Base-by-base conservation (phyloP, 2,329 filamentous ascomycete genomes). In the Coniochaeta sp. region DNA sequence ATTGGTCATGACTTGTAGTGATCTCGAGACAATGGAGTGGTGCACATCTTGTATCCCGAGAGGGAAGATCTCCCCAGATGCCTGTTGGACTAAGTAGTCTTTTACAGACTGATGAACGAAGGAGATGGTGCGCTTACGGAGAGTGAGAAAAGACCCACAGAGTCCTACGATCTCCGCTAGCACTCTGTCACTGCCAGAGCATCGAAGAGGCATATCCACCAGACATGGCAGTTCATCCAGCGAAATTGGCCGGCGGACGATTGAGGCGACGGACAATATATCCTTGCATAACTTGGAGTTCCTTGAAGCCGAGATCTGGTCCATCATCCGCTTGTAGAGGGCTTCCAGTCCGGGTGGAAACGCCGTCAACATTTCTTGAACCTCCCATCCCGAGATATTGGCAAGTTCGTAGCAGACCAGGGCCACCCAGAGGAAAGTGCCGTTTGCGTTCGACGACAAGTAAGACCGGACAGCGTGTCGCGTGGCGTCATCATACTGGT, bases 381-480 rank as follows among this genome's bases (percentile, higher is more conserved):
- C 58, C 9, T 63, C 19, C 57, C 58, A 42, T 9, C 68, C 56
- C 57, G 63, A 61, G 17, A 47, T 38, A 7, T 61, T 16, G 30
- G 55, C 59, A 9, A 77, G 71, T 9, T 68, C 61, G 63, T 74
- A 59, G 59, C 67, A 75, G 10, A 76, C 74, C 47, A 78, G 69
- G 19, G 75, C 71, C 24, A 77, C 76, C 76, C 74, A 79, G 32
- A 80, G 73, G 58, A 78, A 78, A 0, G 75, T 79, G n/a, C 66
- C 71, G 28, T 73, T 61, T 10, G 74, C 72, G 24, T 77, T 32
- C 30, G 30, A 2, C 68, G 30, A 32, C 10, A 32, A 32, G 30
- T 32, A 32, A 6, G 5, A 10, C 30, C 10, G 30, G 30, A 32
- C 30, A 32, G 10, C 30, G 30, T 6, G 5, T 10, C 30, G 30